phyloP scores from a whole-genome alignment of 441 rosid species.

The Croton setiger region DNA sequence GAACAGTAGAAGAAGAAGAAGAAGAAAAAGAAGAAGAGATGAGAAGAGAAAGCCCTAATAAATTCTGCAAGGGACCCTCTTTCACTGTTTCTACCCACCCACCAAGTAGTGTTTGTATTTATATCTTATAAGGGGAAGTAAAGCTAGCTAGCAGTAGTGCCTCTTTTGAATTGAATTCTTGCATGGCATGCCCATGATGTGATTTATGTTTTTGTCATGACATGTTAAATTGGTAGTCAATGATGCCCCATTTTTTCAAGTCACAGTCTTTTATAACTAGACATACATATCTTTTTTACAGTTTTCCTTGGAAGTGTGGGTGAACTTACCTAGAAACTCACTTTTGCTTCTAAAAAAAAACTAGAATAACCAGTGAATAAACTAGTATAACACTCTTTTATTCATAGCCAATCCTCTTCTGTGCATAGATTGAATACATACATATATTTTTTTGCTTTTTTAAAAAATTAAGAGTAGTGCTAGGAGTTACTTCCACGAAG shows the following conservation, averaged over 20 bases:
- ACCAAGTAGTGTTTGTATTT: slow-evolving; percentile 57
- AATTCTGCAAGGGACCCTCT: slow-evolving; percentile 45
- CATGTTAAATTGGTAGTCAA: slow-evolving; percentile 35
- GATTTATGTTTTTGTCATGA: slow-evolving; percentile 44
- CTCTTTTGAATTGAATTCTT: slow-evolving; percentile 20
- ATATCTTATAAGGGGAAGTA: slow-evolving; percentile 30
- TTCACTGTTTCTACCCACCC: slow-evolving; percentile 49
- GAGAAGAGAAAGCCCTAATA: slow-evolving; percentile 30
- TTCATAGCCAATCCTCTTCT: background rate
- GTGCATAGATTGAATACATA: background rate
- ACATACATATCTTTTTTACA: background rate
- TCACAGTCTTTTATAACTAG: background rate
- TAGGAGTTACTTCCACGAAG: background rate
- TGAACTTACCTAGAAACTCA: slow-evolving; percentile 37
- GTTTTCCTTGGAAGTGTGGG: slow-evolving; percentile 17
- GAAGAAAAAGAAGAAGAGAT: slow-evolving; percentile 17
- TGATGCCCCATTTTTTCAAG: slow-evolving; percentile 23
- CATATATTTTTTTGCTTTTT: background rate
- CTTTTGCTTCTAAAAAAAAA: slow-evolving; percentile 10
- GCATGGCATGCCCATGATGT: slow-evolving; percentile 39
- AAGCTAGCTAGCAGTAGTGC: slow-evolving; percentile 5
- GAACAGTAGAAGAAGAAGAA: slow-evolving; percentile 11
- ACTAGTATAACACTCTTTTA: background rate
- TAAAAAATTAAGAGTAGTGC: background rate
- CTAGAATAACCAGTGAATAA: background rate